phyloP scores from a whole-genome alignment of 768 basidiomycete genomes.

The Russula lepida region DNA sequence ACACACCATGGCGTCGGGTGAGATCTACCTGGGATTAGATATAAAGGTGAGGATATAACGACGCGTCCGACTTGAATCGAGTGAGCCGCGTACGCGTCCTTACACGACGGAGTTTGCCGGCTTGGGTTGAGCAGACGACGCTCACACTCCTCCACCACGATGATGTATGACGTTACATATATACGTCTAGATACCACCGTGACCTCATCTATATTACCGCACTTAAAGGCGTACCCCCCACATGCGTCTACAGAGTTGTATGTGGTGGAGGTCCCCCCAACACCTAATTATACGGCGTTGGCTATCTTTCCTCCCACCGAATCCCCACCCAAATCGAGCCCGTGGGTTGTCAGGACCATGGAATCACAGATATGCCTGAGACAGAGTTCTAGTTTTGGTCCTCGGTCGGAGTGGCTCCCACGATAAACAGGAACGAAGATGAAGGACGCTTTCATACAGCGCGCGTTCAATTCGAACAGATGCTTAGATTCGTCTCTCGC shows the following conservation, averaged over 20 bases:
- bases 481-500: neutral
- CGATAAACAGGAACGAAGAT: neutral
- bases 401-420: neutral
- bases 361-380: neutral
- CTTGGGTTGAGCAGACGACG: too few species aligned
- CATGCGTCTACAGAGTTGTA: neutral
- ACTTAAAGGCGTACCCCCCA: neutral
- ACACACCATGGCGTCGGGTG: conserved; percentile 11
- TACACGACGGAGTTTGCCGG: neutral
- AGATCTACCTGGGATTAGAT: neutral
- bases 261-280: neutral
- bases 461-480: neutral
- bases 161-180: neutral
- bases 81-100: conserved; percentile 5
- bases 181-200: neutral
- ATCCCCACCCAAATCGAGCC: neutral
- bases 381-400: conserved; percentile 1
- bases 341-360: neutral
- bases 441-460: neutral
- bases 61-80: neutral
- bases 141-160: too few species aligned
- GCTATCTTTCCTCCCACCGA: neutral
- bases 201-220: neutral
- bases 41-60: neutral
- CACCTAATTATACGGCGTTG: neutral